A percentile compares a stretch with the other conserved stretches of the same genome.
phyloP scores from a whole-genome alignment of 495 filamentous ascomycete genomes.

The Penicillium coprophilum region DNA sequence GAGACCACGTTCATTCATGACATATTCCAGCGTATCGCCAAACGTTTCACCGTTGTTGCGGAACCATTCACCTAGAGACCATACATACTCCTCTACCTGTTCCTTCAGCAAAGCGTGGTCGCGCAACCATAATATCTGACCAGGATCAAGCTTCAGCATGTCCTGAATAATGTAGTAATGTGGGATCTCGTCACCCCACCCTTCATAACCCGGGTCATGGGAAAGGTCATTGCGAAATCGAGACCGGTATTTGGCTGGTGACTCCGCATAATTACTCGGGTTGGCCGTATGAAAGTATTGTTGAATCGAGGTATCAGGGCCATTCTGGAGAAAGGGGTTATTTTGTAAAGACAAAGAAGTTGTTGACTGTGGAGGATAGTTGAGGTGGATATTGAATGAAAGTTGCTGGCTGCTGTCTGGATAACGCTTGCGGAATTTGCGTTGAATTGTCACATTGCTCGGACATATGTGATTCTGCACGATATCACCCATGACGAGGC shows the following conservation, averaged over 20 bases:
- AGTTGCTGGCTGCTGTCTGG: slow-evolving; percentile 50
- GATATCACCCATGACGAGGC: slow-evolving; percentile 49
- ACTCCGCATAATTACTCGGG: slow-evolving; percentile 20
- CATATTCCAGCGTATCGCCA: slow-evolving; percentile 47
- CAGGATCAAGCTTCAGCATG: slow-evolving; percentile 64
- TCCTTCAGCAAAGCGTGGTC: slow-evolving; percentile 53
- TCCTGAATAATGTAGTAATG: slow-evolving; percentile 66
- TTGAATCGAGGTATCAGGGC: slow-evolving; percentile 11
- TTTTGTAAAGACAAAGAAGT: slow-evolving; percentile 3
- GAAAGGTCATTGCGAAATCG: slow-evolving; percentile 38
- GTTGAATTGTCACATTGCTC: slow-evolving; percentile 58
- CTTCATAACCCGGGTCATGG: slow-evolving; percentile 42
- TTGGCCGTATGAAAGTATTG: slow-evolving; percentile 29
- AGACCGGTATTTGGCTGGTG: slow-evolving; percentile 32
- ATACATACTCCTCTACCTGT: slow-evolving; percentile 54
- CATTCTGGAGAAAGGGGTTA: slow-evolving; percentile 7
- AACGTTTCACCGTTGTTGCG: slow-evolving; percentile 64
- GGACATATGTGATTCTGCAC: slow-evolving; percentile 58
- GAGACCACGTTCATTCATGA: slow-evolving; percentile 46
- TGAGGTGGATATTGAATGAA: slow-evolving; percentile 55
- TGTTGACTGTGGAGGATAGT: slow-evolving; percentile 37
- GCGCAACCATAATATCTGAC: slow-evolving; percentile 56
- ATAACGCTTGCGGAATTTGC: slow-evolving; percentile 56
- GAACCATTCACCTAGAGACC: slow-evolving; percentile 58
- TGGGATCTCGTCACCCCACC: slow-evolving; percentile 63